Base-by-base conservation (phyloP, 176 grass and related monocot genomes). In the Carex scoparia region DNA sequence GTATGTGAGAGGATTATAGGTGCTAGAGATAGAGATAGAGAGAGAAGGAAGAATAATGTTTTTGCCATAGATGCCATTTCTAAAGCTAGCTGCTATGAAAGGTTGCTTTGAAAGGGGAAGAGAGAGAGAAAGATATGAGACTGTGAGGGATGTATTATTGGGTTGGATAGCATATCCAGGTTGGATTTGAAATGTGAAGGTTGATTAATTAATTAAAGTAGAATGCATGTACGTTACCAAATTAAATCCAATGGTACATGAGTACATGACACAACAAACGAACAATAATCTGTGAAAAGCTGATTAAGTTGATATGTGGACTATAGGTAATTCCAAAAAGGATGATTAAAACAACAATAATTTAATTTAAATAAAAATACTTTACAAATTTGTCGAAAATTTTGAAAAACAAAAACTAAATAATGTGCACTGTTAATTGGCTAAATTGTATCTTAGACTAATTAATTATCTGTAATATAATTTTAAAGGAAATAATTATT, bases 21-120 rank as follows among this genome's bases (percentile, higher is more conserved):
- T 10, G 64, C 10, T 48, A 81, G 65, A 70, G 79, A 87, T 51
- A 79, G 69, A 46, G 69, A 73, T 51, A 79, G 69, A 46, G 69
- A 73, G 66, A 87, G 54, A 71, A 77, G 32, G 23, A 83, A 54
- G 23, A 87, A 62, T 32, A 87, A 14, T 32, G 16, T 46, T 2
- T 55, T 63, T 66, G 62, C 81, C 80, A 83, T 76, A 53, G 67
- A 83, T 33, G 79, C 67, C 86, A 87, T 87, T 32, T 37, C 35
- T 65, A 70, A 56, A 62, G 18, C 30, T 7, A 62, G 18, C 30
- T 7, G 33, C 37, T 19, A 23, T 70, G 69, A 48, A 63, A 57
- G 8, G 33, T 31, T 62, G 67, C 44, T 70, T 40, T 63, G 27
- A 86, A 42, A 86, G 84, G 23, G 31, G 38, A 7, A 13, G 60